Percentiles rank a stretch among this genome's conserved stretches.
These are phyloP conservation scores for Alternaria sp. DNA, from an alignment of 2,329 filamentous ascomycete genomes.

Conservation along the genomic window DNA sequence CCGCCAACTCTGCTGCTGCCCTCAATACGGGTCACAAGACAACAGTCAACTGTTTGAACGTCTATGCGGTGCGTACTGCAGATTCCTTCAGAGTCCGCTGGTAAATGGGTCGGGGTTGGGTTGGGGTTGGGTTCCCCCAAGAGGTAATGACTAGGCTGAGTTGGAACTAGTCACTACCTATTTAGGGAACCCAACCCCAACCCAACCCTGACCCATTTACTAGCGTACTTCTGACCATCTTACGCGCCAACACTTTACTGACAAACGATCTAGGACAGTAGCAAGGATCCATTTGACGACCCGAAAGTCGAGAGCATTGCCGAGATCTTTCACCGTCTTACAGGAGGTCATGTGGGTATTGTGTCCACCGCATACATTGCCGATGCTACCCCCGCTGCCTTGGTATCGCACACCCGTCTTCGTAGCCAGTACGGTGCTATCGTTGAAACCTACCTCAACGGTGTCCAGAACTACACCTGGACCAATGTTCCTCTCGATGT, in stretches of 20 bases:
- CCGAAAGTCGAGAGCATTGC: conserved; percentile 87
- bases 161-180: too few relatives aligned
- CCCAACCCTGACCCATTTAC: too few relatives aligned
- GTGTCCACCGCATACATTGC: conserved; percentile 84
- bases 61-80: conserved; percentile 64
- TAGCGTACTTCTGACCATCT: too few relatives aligned
- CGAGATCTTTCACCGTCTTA: conserved; percentile 76
- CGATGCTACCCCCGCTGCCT: conserved; percentile 79
- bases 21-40: conserved; percentile 86
- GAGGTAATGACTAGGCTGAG: too few relatives aligned
- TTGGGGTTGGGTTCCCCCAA: too few relatives aligned
- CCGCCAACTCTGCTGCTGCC: conserved; percentile 83
- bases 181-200: too few relatives aligned
- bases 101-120: too few relatives aligned
- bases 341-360: conserved; percentile 65
- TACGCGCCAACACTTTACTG: not conserved
- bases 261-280: conserved; percentile 65
- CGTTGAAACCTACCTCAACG: conserved; percentile 78
- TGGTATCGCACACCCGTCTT: conserved; percentile 69
- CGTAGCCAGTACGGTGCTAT: conserved; percentile 75
- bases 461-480: conserved; percentile 83
- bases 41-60: conserved; percentile 81
- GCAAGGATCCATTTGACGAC: conserved; percentile 76
- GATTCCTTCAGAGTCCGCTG: too few relatives aligned
- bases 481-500: conserved; percentile 76